Percentiles rank a stretch among this genome's conserved stretches.
These are phyloP conservation scores for Ceratobasidium sp. DNA, from an alignment of 1,284 basidiomycete genomes.

Conservation along the genomic window DNA sequence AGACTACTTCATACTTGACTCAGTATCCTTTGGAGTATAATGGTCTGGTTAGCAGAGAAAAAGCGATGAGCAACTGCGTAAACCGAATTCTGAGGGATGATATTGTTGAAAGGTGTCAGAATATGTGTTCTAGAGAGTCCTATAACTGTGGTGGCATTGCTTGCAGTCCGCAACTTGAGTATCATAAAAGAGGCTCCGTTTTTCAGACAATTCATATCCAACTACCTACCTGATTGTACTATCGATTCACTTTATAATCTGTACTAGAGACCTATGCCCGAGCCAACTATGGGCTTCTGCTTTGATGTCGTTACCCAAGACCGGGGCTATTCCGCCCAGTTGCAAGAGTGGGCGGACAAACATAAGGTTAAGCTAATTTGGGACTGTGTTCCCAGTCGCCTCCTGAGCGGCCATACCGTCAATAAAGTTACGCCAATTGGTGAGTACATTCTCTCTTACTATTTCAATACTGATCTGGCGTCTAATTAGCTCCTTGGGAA, in stretches of 20 bases:
- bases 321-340: background rate
- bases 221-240: no score
- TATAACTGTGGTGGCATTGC: no score
- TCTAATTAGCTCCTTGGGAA: background rate
- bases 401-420: background rate
- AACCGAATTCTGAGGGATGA: no score
- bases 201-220: no score
- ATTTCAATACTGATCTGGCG: background rate
- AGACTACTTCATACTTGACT: background rate
- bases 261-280: no score
- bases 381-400: background rate
- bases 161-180: no score
- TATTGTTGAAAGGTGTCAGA: background rate
- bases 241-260: no score
- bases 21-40: background rate
- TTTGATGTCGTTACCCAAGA: background rate
- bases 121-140: background rate
- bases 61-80: background rate
- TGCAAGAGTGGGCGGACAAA: constrained; percentile 21
- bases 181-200: no score
- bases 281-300: background rate
- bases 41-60: background rate
- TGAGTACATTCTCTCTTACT: background rate
- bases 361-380: background rate
- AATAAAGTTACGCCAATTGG: background rate